Evolutionary conservation across 495 filamentous ascomycete species (phyloP).

Genomic region (Aspergillus haitiensis): DNA sequence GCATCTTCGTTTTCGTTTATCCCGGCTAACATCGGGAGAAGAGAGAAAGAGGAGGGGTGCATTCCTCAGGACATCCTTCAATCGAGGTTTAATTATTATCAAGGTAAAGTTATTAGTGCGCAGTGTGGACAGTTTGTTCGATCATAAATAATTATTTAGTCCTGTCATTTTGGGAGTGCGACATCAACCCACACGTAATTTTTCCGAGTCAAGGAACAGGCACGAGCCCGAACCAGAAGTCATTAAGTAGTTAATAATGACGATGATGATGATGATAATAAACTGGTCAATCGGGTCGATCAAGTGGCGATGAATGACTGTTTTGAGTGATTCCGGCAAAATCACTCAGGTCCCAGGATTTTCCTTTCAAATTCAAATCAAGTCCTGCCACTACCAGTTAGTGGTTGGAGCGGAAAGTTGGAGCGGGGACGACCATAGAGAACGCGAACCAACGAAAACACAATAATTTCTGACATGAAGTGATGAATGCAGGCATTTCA

Average conservation of each 20-base stretch:
- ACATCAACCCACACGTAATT: too few relatives aligned
- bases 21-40: neutral
- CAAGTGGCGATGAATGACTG: neutral
- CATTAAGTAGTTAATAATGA: too few relatives aligned
- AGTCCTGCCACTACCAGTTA: neutral
- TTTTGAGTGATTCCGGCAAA: conserved; percentile 1
- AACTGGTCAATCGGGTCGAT: conserved; percentile 7
- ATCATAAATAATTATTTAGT: too few relatives aligned
- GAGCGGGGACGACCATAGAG: neutral
- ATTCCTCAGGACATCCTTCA: too few relatives aligned
- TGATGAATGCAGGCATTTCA: conserved; percentile 3
- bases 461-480: neutral
- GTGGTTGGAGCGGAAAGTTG: neutral
- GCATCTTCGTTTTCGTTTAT: too few relatives aligned
- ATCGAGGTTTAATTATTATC: too few relatives aligned
- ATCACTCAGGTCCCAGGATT: conserved; percentile 5
- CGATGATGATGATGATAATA: neutral
- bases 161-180: too few relatives aligned
- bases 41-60: too few relatives aligned
- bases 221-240: neutral
- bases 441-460: neutral
- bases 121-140: too few relatives aligned
- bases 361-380: conserved; percentile 5
- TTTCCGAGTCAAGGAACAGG: neutral
- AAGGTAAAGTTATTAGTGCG: too few relatives aligned